These are phyloP conservation scores for Sclerospora graminicola DNA, from an alignment of 352 stramenopile genomes.

Conservation along the genomic window DNA sequence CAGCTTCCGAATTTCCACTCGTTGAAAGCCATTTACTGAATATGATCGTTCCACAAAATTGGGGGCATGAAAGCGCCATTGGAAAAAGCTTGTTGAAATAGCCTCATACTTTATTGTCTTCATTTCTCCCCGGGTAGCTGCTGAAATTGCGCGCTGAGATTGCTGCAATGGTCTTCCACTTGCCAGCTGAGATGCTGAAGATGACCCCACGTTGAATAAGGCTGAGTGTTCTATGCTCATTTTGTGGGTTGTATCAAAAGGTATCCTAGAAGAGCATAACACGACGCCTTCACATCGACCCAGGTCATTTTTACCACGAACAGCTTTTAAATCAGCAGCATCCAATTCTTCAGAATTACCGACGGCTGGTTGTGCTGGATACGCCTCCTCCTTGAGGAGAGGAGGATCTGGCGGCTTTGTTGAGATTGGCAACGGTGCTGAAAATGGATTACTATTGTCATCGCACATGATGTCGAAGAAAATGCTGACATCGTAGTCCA, in stretches of 20 bases:
- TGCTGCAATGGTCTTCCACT: conserved; percentile 9
- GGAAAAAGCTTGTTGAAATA: conserved; percentile 20
- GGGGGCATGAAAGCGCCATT: conserved; percentile 52
- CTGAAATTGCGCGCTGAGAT: conserved; percentile 24
- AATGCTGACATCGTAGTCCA: conserved; percentile 68
- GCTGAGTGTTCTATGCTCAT: conserved; percentile 21
- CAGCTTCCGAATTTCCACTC: conserved; percentile 53
- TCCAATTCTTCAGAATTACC: conserved; percentile 5
- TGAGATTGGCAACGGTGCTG: conserved; percentile 55
- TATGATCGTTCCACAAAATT: conserved; percentile 49
- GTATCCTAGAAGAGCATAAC: conserved; percentile 3
- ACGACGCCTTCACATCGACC: conserved; percentile 1
- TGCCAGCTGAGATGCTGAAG: conserved; percentile 14
- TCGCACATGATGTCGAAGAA: conserved; percentile 77
- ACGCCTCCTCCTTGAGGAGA: conserved; percentile 1
- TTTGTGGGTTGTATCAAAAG: conserved; percentile 3
- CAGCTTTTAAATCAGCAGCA: conserved; percentile 2
- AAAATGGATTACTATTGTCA: conserved; percentile 52
- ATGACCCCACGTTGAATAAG: conserved; percentile 10
- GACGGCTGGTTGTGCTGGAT: not conserved
- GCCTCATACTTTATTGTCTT: conserved; percentile 21
- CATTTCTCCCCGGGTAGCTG: conserved; percentile 20
- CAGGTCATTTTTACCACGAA: conserved; percentile 7
- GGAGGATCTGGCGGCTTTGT: conserved; percentile 19
- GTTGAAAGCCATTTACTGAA: conserved; percentile 17